Evolutionary conservation across 2,329 filamentous ascomycete genomes (phyloP).

Genomic region (Exserohilum turcica): DNA sequence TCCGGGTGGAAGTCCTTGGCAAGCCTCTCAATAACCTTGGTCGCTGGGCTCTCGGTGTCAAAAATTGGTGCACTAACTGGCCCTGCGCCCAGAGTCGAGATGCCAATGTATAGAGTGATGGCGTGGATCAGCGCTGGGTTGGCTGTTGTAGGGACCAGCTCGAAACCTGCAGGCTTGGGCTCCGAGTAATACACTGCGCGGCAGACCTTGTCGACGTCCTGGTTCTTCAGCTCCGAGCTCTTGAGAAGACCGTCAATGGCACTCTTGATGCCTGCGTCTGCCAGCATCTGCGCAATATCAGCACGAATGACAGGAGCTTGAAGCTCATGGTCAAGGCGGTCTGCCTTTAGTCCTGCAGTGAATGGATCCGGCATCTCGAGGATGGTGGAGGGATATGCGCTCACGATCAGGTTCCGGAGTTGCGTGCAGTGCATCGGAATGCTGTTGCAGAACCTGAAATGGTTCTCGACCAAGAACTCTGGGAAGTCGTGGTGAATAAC

Average conservation of each 20-base stretch:
- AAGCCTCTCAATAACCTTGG: slow-evolving; percentile 75
- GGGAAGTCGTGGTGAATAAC: slow-evolving; percentile 93
- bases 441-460: slow-evolving; percentile 77
- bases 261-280: slow-evolving; percentile 59
- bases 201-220: slow-evolving; percentile 76
- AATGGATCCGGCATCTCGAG: slow-evolving; percentile 76
- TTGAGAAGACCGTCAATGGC: slow-evolving; percentile 59
- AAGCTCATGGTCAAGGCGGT: slow-evolving; percentile 75
- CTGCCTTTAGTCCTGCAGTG: slow-evolving; percentile 74
- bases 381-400: slow-evolving; percentile 73
- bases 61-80: slow-evolving; percentile 67
- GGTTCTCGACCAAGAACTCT: slow-evolving; percentile 87
- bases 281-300: slow-evolving; percentile 61
- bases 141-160: slow-evolving; percentile 69
- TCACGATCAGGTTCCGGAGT: slow-evolving; percentile 84
- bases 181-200: slow-evolving; percentile 70
- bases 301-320: slow-evolving; percentile 68
- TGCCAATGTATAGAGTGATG: slow-evolving; percentile 80
- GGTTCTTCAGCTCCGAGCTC: slow-evolving; percentile 65
- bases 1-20: slow-evolving; percentile 76
- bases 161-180: slow-evolving; percentile 66
- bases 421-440: slow-evolving; percentile 86
- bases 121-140: slow-evolving; percentile 77
- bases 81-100: slow-evolving; percentile 68
- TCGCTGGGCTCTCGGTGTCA: slow-evolving; percentile 67